Evolutionary conservation across 192 early-diverging fungal species (phyloP), one percentile per base, ranked within the genome.

Genomic region (Coemansia sp.): DNA sequence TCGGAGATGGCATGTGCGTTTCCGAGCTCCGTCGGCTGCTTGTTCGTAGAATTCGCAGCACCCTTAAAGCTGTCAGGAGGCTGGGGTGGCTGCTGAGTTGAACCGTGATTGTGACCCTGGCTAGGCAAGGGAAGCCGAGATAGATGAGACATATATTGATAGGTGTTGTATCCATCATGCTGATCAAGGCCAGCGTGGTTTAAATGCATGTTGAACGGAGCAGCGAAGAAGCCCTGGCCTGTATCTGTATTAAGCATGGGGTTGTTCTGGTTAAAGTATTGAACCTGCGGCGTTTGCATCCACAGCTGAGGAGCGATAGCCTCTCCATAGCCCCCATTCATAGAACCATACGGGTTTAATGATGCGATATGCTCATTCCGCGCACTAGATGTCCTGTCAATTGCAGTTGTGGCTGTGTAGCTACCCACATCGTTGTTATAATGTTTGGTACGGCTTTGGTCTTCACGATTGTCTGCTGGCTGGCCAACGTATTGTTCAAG

Each of bases 1-100:
- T 77, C 74, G 15, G 74, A 77, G 4, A 77, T 23, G 21, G 2
- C 48, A 4, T 51, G 48, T 51, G 48, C 48, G 25, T 25, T 51
- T 9, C 26, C 48, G 25, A 26, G 7, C 23, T 13, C 48, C 16
- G 21, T 25, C 26, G 21, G 2, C 8, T 26, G 8, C 9, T 51
- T 23, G 2, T 3, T 16, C 3, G 25, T 8, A 7, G 25, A 9
- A 23, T 51, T 21, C 7, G 20, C 3, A 7, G 48, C 10, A 26
- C 21, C 25, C 9, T 51, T 51, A 9, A 15, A 23, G 10, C 9
- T 51, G 48, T 25, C 15, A 23, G 25, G 9, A 23, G 23, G 21
- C 23, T 8, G 48, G 9, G 25, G 12, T 51, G 21, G 9, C 13
- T 51, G 8, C 16, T 26, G 48, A 13, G 9, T 9, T 6, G 48